phyloP scores from a whole-genome alignment of 2,329 filamentous ascomycete species.

The Ceratocystis diversiconidia region DNA sequence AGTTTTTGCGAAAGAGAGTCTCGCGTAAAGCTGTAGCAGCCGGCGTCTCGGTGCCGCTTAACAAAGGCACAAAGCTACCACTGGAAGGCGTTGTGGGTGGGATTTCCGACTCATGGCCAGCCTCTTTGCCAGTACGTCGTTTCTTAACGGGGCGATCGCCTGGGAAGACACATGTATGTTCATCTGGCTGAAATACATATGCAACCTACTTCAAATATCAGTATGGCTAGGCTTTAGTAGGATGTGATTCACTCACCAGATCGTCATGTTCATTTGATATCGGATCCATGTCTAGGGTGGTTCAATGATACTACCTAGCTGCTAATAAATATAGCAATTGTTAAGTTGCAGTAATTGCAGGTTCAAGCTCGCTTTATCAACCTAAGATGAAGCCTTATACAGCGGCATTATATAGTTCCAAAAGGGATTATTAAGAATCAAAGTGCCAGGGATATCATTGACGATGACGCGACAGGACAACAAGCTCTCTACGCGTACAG shows the following conservation, averaged over 20 bases:
- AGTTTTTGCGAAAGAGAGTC: constrained; percentile 46
- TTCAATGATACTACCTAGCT: neutral
- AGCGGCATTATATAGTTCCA: too few relatives aligned
- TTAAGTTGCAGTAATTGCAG: too few relatives aligned
- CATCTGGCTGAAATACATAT: constrained; percentile 45
- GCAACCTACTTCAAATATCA: constrained; percentile 34
- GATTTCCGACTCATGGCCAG: constrained; percentile 16
- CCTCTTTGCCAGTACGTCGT: constrained; percentile 37
- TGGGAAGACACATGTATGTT: constrained; percentile 24
- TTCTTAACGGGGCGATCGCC: constrained; percentile 39
- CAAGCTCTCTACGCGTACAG: constrained; percentile 10
- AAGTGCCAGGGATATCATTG: too few relatives aligned
- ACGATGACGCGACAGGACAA: neutral
- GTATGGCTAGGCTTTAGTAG: neutral
- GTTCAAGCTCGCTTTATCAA: too few relatives aligned
- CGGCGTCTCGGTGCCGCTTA: constrained; percentile 39
- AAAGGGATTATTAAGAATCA: neutral
- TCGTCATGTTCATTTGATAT: constrained; percentile 17
- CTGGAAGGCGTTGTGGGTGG: constrained; percentile 5
- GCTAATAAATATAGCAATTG: neutral
- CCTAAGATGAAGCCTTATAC: neutral
- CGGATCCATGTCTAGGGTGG: constrained; percentile 9
- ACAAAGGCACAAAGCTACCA: constrained; percentile 35
- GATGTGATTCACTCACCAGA: constrained; percentile 10
- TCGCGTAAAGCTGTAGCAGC: constrained; percentile 40